Percentiles rank a stretch among this genome's conserved stretches.
These are phyloP conservation scores for Arabis alpina DNA, from an alignment of 345 rosid genomes.

Conservation along the genomic window DNA sequence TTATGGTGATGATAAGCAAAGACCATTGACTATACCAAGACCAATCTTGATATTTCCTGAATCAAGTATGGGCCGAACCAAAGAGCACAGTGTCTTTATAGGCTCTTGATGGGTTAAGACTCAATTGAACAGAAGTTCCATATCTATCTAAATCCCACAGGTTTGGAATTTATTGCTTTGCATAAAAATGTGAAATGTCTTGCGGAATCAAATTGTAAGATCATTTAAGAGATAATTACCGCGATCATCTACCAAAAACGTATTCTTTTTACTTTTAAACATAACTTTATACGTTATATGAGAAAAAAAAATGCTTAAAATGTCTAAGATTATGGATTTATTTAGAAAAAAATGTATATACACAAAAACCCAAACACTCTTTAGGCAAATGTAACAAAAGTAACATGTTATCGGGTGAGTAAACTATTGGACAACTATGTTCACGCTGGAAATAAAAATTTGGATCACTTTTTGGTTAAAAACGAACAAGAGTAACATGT, in stretches of 20 bases:
- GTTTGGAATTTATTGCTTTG: background rate
- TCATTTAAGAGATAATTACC: background rate
- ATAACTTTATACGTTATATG: too few relatives aligned
- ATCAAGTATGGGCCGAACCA: background rate
- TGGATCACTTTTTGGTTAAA: background rate
- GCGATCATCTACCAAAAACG: too few relatives aligned
- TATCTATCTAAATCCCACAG: background rate
- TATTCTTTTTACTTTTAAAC: too few relatives aligned
- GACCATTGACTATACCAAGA: background rate
- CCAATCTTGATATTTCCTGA: conserved; percentile 10
- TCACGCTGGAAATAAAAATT: too few relatives aligned
- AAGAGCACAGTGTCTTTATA: background rate
- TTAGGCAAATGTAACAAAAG: background rate
- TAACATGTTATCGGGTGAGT: too few relatives aligned
- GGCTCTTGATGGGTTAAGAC: background rate
- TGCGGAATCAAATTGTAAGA: background rate
- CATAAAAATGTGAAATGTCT: background rate
- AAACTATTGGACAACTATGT: too few relatives aligned
- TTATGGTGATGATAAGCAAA: conserved; percentile 9
- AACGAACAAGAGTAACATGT: background rate
- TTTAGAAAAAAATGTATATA: too few relatives aligned
- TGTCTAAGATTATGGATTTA: too few relatives aligned
- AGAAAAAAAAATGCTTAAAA: too few relatives aligned
- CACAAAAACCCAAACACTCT: background rate
- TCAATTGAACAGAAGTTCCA: background rate